Evolutionary conservation across 169 alveolate species (phyloP).

Genomic region (Fabrea salina): DNA sequence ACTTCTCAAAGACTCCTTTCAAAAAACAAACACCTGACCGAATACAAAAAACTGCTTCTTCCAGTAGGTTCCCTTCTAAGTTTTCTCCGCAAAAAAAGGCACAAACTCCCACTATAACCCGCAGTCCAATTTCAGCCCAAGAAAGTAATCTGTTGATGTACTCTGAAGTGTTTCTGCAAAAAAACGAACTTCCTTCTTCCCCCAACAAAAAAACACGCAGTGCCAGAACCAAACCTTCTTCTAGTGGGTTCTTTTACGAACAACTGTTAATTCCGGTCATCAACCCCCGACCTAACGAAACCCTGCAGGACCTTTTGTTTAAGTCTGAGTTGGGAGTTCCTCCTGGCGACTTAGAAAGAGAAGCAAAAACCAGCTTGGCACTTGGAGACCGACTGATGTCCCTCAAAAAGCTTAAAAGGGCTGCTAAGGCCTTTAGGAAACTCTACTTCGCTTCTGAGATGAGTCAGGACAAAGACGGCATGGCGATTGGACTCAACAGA

Average conservation of each 20-base stretch:
- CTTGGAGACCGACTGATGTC: background rate
- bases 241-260: slow-evolving; percentile 8
- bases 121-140: background rate
- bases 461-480: background rate
- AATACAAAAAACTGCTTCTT: too few species aligned
- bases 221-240: background rate
- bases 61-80: too few species aligned
- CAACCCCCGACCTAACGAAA: background rate
- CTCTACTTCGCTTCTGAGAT: background rate
- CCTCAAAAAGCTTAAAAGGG: background rate
- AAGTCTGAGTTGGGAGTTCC: slow-evolving; percentile 24
- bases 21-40: too few species aligned
- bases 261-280: background rate
- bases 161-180: background rate
- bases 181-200: background rate
- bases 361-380: slow-evolving; percentile 13
- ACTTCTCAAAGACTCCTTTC: too few species aligned
- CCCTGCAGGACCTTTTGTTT: background rate
- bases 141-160: background rate
- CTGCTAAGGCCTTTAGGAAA: background rate
- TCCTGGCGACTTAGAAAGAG: slow-evolving; percentile 11
- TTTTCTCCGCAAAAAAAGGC: background rate
- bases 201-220: background rate
- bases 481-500: background rate
- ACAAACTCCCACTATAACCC: background rate